These are phyloP conservation scores for Peniophora sp. DNA, from an alignment of 1,284 basidiomycete species.

Conservation along the genomic window DNA sequence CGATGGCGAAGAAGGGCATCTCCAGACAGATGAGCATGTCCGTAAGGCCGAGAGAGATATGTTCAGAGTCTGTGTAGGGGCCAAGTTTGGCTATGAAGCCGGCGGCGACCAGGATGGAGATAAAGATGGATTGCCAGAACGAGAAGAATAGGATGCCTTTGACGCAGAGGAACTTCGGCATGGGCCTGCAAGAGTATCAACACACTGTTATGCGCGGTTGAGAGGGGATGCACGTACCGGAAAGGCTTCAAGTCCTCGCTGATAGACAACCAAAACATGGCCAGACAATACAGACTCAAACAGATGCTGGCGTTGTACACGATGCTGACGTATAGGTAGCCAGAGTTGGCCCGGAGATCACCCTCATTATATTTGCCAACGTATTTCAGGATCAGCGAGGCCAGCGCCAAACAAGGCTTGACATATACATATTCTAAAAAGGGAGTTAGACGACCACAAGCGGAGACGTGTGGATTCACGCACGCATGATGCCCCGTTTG, in stretches of 20 bases:
- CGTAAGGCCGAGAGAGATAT: conserved; percentile 84
- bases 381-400: conserved; percentile 83
- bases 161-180: conserved; percentile 95
- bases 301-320: conserved; percentile 74
- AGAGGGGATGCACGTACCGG: conserved; percentile 39
- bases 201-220: conserved; percentile 1
- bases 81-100: conserved; percentile 73
- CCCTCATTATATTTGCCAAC: conserved; percentile 89
- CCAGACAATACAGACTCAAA: conserved; percentile 79
- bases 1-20: conserved; percentile 96
- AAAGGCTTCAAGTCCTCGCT: conserved; percentile 83
- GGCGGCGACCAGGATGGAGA: conserved; percentile 85
- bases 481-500: conserved; percentile 92
- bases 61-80: conserved; percentile 84
- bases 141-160: conserved; percentile 98
- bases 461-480: conserved; percentile 21
- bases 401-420: conserved; percentile 84
- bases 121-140: conserved; percentile 91
- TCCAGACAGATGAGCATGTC: conserved; percentile 92
- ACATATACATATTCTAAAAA: conserved; percentile 90
- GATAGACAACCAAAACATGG: conserved; percentile 92
- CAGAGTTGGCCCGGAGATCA: conserved; percentile 73
- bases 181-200: conserved; percentile 36
- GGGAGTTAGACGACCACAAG: conserved; percentile 7
- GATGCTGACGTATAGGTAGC: conserved; percentile 88